These are phyloP conservation scores for Suillus decipiens DNA, from an alignment of 768 basidiomycete species.

Conservation along the genomic window DNA sequence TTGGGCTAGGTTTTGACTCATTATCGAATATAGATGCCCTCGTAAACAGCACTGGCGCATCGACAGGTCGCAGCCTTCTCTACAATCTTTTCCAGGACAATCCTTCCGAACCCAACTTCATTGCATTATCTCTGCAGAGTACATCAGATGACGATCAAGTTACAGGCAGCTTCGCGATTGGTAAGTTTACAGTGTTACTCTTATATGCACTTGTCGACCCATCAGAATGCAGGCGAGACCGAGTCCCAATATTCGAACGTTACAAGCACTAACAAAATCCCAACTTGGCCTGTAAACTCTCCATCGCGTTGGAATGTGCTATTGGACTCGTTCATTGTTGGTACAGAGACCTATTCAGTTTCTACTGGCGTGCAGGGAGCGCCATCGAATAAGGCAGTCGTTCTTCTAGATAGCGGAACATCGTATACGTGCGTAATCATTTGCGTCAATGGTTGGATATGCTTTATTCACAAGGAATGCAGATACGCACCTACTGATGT, in stretches of 20 bases:
- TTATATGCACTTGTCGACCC: background rate
- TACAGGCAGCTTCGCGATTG: constrained; percentile 72
- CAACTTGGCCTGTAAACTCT: constrained; percentile 68
- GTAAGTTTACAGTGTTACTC: constrained; percentile 35
- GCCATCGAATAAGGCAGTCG: constrained; percentile 71
- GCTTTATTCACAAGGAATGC: constrained; percentile 12
- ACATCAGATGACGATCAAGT: constrained; percentile 55
- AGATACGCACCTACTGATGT: constrained; percentile 72
- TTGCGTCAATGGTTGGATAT: constrained; percentile 4
- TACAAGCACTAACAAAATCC: constrained; percentile 54
- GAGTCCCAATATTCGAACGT: constrained; percentile 65
- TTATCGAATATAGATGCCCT: constrained; percentile 71
- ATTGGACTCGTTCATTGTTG: constrained; percentile 70
- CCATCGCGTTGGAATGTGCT: constrained; percentile 79
- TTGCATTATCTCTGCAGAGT: constrained; percentile 74
- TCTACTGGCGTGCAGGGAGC: constrained; percentile 56
- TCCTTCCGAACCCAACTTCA: constrained; percentile 73
- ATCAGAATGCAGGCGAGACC: constrained; percentile 54
- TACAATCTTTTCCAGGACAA: constrained; percentile 76
- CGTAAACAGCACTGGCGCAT: constrained; percentile 57
- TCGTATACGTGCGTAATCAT: constrained; percentile 65
- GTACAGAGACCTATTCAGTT: constrained; percentile 50
- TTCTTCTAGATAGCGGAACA: constrained; percentile 78
- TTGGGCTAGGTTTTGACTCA: constrained; percentile 76
- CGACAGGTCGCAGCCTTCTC: constrained; percentile 67